phyloP scores from a whole-genome alignment of 441 rosid species.

The Corymbia citriodora region DNA sequence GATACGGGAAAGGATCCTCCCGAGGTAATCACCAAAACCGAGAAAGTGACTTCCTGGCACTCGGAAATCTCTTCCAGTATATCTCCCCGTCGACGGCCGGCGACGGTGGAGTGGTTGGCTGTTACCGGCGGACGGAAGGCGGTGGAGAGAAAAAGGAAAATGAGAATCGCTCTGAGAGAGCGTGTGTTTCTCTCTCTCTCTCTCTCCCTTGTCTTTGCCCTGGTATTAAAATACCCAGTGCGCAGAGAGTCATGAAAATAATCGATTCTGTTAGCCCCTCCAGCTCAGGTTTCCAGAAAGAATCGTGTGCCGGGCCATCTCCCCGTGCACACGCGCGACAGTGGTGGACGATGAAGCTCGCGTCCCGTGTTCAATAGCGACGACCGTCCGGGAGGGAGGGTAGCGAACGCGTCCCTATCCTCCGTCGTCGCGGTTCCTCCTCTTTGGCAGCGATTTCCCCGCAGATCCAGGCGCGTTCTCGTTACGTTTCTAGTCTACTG shows the following conservation, averaged over 20 bases:
- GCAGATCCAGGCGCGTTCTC: not conserved
- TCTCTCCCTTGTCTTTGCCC: not conserved
- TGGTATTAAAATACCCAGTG: not conserved
- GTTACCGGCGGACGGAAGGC: not conserved
- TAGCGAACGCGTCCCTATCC: not conserved
- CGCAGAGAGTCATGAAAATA: not conserved
- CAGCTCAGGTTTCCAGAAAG: not conserved
- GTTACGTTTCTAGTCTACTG: not conserved
- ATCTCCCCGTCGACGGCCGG: not conserved
- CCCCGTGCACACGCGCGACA: no score
- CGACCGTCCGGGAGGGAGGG: no score
- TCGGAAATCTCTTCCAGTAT: not conserved
- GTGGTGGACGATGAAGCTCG: no score
- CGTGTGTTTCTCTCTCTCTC: no score
- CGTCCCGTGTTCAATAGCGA: no score
- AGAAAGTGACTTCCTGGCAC: not conserved
- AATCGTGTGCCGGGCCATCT: no score
- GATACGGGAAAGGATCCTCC: not conserved
- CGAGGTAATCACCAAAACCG: not conserved
- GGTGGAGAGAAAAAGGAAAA: not conserved
- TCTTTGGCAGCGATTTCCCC: not conserved
- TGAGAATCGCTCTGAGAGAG: not conserved
- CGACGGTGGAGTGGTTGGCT: not conserved
- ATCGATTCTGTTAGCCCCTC: not conserved
- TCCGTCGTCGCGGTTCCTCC: not conserved